Base-by-base conservation (phyloP, 148 eudicot genomes). In the Pharnaceum exiguum region DNA sequence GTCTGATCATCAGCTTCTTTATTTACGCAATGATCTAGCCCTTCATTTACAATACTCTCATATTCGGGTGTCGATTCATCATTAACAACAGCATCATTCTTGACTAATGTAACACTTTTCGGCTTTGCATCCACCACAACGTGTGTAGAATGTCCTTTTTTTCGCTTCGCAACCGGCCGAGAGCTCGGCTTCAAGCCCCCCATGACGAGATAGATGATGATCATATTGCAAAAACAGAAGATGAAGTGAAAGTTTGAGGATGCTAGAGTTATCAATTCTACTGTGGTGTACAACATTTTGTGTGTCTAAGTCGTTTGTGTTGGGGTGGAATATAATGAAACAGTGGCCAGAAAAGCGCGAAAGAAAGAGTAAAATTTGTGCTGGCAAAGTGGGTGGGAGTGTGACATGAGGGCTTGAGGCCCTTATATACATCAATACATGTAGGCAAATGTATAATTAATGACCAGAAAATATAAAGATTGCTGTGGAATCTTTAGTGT, bases 141-240 rank as follows among this genome's bases (percentile, higher is more conserved):
- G n/a, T n/a, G n/a, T n/a, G n/a, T n/a, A n/a, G n/a, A n/a, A n/a
- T n/a, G n/a, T n/a, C n/a, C n/a, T n/a, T 66, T 24, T 51, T 51
- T 71, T 1, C 72, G 27, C 49, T 45, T 45, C 10, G 23, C 15
- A 67, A 56, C 51, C 63, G 61, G 46, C 19, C 32, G 25, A 45
- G 19, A 7, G 10, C 49, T 22, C 15, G 49, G 49, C n/a, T 23
- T 17, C 10, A 17, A 44, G 57, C 36, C 18, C 0, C 54, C 78
- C 4, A 78, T 45, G 30, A 81, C 60, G 36, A 87, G 65, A 56
- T 68, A 55, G 54, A 66, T 71, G 16, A 87, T 81, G 67, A 87
- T 77, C 16, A 79, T 30, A 57, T 87, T 83, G 73, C 87, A 83
- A 59, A 87, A 77, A 42, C 82, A 77, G 46, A 87, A 87, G n/a